Evolutionary conservation across 1,284 basidiomycete genomes (phyloP), one percentile per base, ranked within the genome.

Genomic region (Trichosporon sp.): DNA sequence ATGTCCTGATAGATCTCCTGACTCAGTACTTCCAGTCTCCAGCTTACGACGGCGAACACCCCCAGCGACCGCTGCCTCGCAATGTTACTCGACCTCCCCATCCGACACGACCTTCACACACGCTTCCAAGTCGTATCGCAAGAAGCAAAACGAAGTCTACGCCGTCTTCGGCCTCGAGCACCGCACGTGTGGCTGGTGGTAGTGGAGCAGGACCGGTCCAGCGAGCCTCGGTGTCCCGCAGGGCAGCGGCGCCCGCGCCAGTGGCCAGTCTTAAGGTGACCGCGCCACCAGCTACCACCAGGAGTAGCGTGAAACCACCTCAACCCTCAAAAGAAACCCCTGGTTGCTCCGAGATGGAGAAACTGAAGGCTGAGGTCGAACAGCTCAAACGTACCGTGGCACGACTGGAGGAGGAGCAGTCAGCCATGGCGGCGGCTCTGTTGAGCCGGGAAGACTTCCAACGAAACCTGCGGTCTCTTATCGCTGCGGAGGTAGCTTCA

Each of bases 1-100:
- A 76, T 11, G 71, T 72, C 9, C 67, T 82, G 1, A 69, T 80
- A 18, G 75, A 80, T 11, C 53, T 66, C 0, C 75, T 82, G 6
- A 69, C 78, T 6, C 66, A 70, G 11, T 76, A 71, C 67, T 82
- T 78, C 32, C 64, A 66, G 18, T 79, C 78, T 2, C 66, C 78
- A 0, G 69, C 66, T 3, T 78, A 75, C 51, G 1, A 23, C 29
- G 21, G 42, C 18, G 38, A 25, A 13, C 8, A 23, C 3, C 29
- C 38, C 7, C 21, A 18, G 13, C 42, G 21, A 27, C 23, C 62
- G 23, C 62, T 21, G 25, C 9, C 27, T 27, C 34, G 32, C 9
- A 1, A 63, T 34, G 25, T 23, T 9, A 4, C 21, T 21, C 47
- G 47, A 11, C 47, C 38, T 31, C 1, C 62, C 25, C 7, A 11